A percentile compares a stretch with the other conserved stretches of the same genome.
These are phyloP conservation scores for Eruca vesicaria DNA, from an alignment of 441 rosid genomes.

Conservation along the genomic window DNA sequence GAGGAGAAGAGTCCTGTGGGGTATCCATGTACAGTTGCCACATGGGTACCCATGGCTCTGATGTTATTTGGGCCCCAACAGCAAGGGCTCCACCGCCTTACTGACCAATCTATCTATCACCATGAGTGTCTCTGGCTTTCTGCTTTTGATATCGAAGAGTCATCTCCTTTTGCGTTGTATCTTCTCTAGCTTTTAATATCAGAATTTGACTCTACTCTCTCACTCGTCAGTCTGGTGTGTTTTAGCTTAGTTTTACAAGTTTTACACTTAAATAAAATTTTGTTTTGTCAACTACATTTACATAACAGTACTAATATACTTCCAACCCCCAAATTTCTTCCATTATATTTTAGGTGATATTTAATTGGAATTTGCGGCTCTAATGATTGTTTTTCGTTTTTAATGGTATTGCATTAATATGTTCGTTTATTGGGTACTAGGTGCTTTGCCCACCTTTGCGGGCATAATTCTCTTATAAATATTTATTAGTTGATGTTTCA, in stretches of 20 bases:
- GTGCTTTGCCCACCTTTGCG: no score
- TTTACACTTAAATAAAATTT: background rate
- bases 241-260: background rate
- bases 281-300: no score
- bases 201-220: background rate
- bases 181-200: conserved; percentile 1
- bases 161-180: background rate
- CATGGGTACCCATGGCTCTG: conserved; percentile 44
- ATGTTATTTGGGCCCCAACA: conserved; percentile 77
- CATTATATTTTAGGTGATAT: no score
- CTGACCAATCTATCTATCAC: conserved; percentile 29
- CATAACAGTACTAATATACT: no score
- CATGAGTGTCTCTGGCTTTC: background rate
- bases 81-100: conserved; percentile 68
- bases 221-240: background rate
- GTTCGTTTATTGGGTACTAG: conserved; percentile 3
- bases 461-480: no score
- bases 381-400: background rate
- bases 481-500: no score
- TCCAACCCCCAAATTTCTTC: background rate
- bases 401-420: background rate
- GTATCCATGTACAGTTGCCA: conserved; percentile 64
- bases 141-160: background rate
- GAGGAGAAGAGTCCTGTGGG: conserved; percentile 52
- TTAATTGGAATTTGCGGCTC: background rate